Conservation (phyloP, 1,284 basidiomycete genomes). For the Puccinia brachypodii region DNA sequence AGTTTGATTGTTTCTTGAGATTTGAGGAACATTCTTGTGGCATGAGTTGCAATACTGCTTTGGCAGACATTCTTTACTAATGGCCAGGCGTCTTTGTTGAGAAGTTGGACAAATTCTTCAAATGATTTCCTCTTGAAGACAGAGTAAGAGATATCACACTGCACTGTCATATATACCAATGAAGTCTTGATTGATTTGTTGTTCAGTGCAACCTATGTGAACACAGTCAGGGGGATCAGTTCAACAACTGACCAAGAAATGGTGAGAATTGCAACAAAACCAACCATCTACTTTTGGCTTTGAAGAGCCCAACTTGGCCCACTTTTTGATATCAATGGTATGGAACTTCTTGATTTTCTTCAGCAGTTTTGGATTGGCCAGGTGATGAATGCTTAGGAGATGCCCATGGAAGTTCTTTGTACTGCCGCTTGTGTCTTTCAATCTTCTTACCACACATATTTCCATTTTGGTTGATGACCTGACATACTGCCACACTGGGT, state of each 20-base stretch:
- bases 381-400: background rate
- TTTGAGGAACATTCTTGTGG: background rate
- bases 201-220: background rate
- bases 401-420: background rate
- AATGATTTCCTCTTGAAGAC: background rate
- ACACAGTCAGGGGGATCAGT: background rate
- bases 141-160: background rate
- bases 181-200: conserved; percentile 2
- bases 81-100: background rate
- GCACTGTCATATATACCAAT: background rate
- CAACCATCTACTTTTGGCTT: background rate
- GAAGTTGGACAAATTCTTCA: background rate
- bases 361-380: background rate
- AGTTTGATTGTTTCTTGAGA: background rate
- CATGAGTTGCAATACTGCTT: background rate
- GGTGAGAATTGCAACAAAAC: background rate
- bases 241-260: background rate
- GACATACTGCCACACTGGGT: background rate
- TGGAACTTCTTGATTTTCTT: background rate
- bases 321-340: background rate
- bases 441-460: background rate
- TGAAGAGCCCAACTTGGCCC: background rate
- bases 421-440: background rate
- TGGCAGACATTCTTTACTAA: background rate
- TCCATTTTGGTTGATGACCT: background rate